phyloP scores from a whole-genome alignment of 768 basidiomycete species.

The Podaxis pistillaris region DNA sequence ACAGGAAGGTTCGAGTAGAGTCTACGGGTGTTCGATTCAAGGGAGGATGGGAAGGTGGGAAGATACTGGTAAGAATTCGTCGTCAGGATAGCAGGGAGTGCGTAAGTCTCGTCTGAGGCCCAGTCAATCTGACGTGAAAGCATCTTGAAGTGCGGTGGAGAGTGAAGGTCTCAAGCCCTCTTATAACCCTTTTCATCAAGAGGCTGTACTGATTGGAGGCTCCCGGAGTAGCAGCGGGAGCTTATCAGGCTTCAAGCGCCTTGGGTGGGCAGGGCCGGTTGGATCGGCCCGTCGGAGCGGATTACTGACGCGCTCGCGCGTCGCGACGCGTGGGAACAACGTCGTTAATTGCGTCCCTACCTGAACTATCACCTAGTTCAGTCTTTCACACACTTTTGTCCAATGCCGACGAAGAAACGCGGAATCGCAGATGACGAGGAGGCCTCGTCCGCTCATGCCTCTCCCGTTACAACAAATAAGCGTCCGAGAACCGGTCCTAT shows the following conservation, averaged over 20 bases:
- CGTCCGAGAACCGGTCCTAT: neutral
- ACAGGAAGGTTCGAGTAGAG: slow-evolving; percentile 2
- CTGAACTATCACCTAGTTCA: neutral
- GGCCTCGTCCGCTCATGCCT: neutral
- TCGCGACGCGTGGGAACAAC: slow-evolving; percentile 6
- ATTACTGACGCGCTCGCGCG: neutral
- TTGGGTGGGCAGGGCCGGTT: neutral
- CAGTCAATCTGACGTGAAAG: neutral
- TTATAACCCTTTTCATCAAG: neutral
- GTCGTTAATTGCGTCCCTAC: slow-evolving; percentile 1
- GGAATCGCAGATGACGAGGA: neutral
- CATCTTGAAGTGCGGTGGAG: neutral
- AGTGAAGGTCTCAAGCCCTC: neutral
- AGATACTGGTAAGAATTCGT: neutral
- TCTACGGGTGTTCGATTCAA: neutral
- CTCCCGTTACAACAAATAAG: neutral
- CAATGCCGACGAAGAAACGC: slow-evolving; percentile 9
- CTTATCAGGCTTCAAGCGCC: neutral
- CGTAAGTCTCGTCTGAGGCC: neutral
- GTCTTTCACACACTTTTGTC: neutral
- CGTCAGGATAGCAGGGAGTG: neutral
- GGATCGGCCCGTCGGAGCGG: neutral
- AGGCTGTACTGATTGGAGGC: neutral
- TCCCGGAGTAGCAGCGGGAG: neutral
- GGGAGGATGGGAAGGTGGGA: neutral